Conservation (phyloP, 805 yeast genomes). For the Teunomyces pallodes region DNA sequence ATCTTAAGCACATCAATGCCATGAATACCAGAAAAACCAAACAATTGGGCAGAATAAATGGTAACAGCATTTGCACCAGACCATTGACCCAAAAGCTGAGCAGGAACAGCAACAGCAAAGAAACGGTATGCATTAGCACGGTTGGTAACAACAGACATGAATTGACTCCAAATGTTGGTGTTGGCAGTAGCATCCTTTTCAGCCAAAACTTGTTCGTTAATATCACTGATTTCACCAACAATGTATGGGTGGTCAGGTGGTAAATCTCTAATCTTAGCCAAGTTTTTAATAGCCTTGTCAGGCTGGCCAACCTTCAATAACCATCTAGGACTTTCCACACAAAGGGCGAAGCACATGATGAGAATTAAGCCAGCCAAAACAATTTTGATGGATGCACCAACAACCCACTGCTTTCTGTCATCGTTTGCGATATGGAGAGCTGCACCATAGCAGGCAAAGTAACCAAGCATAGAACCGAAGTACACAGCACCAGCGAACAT, state of each 20-base stretch:
- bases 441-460: conserved; percentile 46
- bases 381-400: conserved; percentile 20
- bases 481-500: conserved; percentile 25
- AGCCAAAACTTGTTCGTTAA: conserved; percentile 18
- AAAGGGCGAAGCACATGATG: conserved; percentile 17
- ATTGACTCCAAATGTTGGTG: conserved; percentile 8
- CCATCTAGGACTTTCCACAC: conserved; percentile 25
- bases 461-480: conserved; percentile 20
- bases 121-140: conserved; percentile 22
- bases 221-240: conserved; percentile 21
- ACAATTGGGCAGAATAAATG: conserved; percentile 22
- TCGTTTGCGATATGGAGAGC: conserved; percentile 27
- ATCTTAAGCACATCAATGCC: conserved; percentile 20
- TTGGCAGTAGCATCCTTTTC: conserved; percentile 19
- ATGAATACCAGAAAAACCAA: conserved; percentile 18
- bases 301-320: conserved; percentile 16
- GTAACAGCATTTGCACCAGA: conserved; percentile 26
- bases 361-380: conserved; percentile 19
- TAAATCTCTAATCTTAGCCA: conserved; percentile 18
- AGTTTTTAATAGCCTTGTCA: conserved; percentile 17
- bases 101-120: conserved; percentile 16
- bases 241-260: conserved; percentile 24
- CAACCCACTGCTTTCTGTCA: conserved; percentile 18
- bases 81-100: conserved; percentile 25
- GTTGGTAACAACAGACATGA: conserved; percentile 15